Evolutionary conservation across 2,329 filamentous ascomycete species (phyloP).

Genomic region (Aspergillus terreus): DNA sequence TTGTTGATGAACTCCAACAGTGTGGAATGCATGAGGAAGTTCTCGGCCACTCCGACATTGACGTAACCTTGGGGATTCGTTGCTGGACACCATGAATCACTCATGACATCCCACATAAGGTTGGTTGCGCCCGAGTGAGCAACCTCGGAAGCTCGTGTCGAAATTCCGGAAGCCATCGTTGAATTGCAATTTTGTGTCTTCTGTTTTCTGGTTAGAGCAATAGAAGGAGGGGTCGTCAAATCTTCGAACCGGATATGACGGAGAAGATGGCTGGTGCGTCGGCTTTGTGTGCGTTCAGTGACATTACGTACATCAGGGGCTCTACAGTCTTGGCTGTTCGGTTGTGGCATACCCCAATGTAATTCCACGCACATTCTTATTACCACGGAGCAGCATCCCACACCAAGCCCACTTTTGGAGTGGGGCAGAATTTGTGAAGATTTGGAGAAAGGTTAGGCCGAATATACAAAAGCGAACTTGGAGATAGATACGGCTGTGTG

Average conservation of each 20-base stretch:
- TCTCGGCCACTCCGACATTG: conserved; percentile 53
- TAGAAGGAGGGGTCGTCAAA: too few relatives aligned
- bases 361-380: too few relatives aligned
- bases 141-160: conserved; percentile 14
- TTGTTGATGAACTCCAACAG: conserved; percentile 42
- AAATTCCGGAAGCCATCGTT: conserved; percentile 3
- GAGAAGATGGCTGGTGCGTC: not conserved
- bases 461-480: too few relatives aligned
- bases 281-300: not conserved
- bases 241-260: not conserved
- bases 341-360: too few relatives aligned
- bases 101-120: conserved; percentile 44
- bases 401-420: too few relatives aligned
- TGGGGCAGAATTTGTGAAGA: too few relatives aligned
- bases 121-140: conserved; percentile 9
- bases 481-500: too few relatives aligned
- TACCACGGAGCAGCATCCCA: too few relatives aligned
- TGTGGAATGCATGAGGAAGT: conserved; percentile 49
- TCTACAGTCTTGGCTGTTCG: too few relatives aligned
- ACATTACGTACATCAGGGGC: not conserved
- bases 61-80: conserved; percentile 41
- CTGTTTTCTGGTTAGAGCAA: too few relatives aligned
- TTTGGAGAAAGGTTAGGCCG: too few relatives aligned
- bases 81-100: conserved; percentile 43
- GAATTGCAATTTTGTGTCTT: not conserved